Evolutionary conservation across 305 asterid species (phyloP).

Genomic region (Plantago lanceolata): DNA sequence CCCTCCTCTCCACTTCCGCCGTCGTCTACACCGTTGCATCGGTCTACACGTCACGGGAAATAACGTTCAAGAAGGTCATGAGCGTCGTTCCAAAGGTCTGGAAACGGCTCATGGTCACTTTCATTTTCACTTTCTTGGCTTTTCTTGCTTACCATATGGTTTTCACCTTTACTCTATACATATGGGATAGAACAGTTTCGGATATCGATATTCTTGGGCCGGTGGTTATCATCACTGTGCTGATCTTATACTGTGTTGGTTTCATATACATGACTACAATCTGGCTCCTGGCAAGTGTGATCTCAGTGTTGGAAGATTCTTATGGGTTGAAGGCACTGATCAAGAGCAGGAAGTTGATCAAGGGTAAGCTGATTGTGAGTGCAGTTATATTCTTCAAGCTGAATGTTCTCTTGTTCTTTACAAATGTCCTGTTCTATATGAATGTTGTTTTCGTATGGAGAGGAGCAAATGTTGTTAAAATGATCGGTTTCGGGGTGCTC

Average conservation of each 20-base stretch:
- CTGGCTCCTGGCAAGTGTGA: conserved; percentile 54
- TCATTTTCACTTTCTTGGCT: conserved; percentile 31
- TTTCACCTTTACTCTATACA: conserved; percentile 13
- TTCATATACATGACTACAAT: conserved; percentile 39
- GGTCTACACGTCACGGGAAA: conserved; percentile 34
- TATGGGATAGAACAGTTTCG: conserved; percentile 15
- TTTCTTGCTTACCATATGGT: conserved; percentile 29
- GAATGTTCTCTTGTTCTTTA: conserved; percentile 14
- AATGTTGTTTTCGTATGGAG: conserved; percentile 29
- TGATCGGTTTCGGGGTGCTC: conserved; percentile 31
- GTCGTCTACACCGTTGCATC: conserved; percentile 54
- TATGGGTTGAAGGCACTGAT: conserved; percentile 49
- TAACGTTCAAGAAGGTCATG: conserved; percentile 38
- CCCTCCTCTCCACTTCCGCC: conserved; percentile 56
- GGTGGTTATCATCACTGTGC: conserved; percentile 16
- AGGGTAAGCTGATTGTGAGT: conserved; percentile 39
- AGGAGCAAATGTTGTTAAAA: not conserved
- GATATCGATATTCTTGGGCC: not conserved
- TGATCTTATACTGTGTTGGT: conserved; percentile 29
- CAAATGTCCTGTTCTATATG: conserved; percentile 22
- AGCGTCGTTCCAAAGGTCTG: conserved; percentile 54
- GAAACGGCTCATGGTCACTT: conserved; percentile 50
- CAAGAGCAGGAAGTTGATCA: conserved; percentile 41
- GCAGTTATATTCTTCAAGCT: conserved; percentile 32
- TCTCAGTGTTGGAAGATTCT: conserved; percentile 47